A percentile compares a stretch with the other conserved stretches of the same genome.
These are phyloP conservation scores for Thelonectria discophora DNA, from an alignment of 2,329 filamentous ascomycete genomes.

Conservation along the genomic window DNA sequence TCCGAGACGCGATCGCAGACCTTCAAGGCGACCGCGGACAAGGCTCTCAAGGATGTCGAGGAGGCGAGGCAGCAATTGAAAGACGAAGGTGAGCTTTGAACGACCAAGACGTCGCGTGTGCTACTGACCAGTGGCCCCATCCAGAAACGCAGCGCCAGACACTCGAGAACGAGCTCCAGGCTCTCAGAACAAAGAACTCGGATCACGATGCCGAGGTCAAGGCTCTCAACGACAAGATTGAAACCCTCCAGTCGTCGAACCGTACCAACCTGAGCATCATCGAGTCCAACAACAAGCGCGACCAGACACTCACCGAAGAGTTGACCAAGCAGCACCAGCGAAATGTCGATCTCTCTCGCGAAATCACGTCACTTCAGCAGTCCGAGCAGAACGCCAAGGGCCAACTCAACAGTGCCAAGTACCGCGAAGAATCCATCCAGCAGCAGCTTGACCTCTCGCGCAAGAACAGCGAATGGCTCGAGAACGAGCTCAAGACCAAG, in stretches of 20 bases:
- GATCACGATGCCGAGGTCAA: slow-evolving; percentile 79
- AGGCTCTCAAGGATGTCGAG: slow-evolving; percentile 83
- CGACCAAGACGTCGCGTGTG: neutral
- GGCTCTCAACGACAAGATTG: slow-evolving; percentile 81
- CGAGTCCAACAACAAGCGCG: slow-evolving; percentile 87
- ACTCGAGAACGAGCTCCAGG: slow-evolving; percentile 83
- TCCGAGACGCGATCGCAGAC: slow-evolving; percentile 84
- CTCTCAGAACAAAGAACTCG: slow-evolving; percentile 77
- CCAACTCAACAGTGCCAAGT: slow-evolving; percentile 81
- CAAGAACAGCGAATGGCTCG: slow-evolving; percentile 92
- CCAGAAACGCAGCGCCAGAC: slow-evolving; percentile 79
- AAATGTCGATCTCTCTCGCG: slow-evolving; percentile 82
- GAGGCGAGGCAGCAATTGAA: slow-evolving; percentile 83
- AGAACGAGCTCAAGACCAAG: slow-evolving; percentile 91
- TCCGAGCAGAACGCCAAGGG: slow-evolving; percentile 83
- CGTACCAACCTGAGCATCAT: slow-evolving; percentile 89
- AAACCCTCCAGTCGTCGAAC: slow-evolving; percentile 89
- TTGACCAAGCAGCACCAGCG: slow-evolving; percentile 90
- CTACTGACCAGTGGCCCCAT: slow-evolving; percentile 24
- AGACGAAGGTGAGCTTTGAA: slow-evolving; percentile 72
- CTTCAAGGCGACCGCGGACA: slow-evolving; percentile 83
- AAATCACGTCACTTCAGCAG: slow-evolving; percentile 84
- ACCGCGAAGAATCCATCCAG: slow-evolving; percentile 87
- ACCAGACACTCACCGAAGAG: slow-evolving; percentile 86
- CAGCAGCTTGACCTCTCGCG: slow-evolving; percentile 91